Conservation (phyloP, 2,329 filamentous ascomycete genomes). For the Penicillium palitans region DNA sequence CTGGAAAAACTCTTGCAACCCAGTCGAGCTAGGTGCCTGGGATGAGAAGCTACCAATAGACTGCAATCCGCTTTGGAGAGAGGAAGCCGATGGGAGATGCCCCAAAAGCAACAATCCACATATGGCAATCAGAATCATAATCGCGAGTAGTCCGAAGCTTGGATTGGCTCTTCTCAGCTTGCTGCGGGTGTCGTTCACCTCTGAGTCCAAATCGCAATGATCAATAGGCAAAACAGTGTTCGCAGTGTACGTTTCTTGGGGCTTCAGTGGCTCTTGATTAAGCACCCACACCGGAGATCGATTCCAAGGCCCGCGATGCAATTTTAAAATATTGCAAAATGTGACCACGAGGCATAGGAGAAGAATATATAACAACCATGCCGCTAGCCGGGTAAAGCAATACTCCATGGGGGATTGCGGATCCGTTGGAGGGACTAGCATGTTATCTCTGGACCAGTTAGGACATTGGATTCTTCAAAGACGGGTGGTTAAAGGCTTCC, state of each 20-base stretch:
- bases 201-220: too few species aligned
- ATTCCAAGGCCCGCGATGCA: background rate
- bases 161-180: background rate
- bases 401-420: background rate
- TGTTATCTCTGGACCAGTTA: background rate
- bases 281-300: background rate
- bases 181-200: background rate
- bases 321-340: background rate
- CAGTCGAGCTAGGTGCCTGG: constrained; percentile 8
- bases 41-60: background rate
- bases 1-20: constrained; percentile 64
- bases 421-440: background rate
- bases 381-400: background rate
- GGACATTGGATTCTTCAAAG: background rate
- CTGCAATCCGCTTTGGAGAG: background rate
- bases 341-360: background rate
- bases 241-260: background rate
- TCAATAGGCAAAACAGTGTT: background rate
- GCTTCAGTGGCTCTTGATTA: background rate
- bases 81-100: background rate
- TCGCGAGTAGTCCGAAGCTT: background rate
- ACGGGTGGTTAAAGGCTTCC: too few species aligned
- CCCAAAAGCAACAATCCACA: background rate
- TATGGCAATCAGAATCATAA: background rate
- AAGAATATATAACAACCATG: background rate